phyloP scores from a whole-genome alignment of 352 stramenopile species.

The Globisporangium acanthophoron region DNA sequence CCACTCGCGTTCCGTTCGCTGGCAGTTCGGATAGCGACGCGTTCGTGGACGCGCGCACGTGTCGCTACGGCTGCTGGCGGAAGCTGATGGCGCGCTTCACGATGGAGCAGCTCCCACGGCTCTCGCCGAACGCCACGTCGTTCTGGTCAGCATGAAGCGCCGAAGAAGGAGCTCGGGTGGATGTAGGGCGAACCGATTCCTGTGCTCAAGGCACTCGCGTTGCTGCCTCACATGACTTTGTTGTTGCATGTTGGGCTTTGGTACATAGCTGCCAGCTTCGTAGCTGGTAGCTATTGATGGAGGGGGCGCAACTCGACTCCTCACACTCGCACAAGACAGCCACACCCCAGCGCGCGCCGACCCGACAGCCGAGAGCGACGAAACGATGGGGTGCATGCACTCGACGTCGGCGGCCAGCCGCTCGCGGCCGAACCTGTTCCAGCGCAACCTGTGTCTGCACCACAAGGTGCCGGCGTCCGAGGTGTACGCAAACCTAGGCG shows the following conservation, averaged over 20 bases:
- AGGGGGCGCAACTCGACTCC: too few species aligned
- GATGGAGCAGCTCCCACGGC: constrained; percentile 27
- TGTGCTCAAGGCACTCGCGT: too few species aligned
- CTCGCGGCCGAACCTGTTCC: constrained; percentile 63
- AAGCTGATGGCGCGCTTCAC: constrained; percentile 43
- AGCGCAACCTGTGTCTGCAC: constrained; percentile 74
- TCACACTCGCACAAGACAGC: neutral
- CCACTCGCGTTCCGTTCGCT: neutral
- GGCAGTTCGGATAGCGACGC: neutral
- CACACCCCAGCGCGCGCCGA: too few species aligned
- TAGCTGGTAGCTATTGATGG: too few species aligned
- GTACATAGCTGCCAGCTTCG: too few species aligned
- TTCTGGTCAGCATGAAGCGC: constrained; percentile 33
- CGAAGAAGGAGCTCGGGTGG: too few species aligned
- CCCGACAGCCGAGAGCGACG: neutral
- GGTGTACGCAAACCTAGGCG: constrained; percentile 41
- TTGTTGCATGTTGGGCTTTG: too few species aligned
- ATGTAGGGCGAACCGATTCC: too few species aligned
- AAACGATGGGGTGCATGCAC: constrained; percentile 59
- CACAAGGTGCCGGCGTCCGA: constrained; percentile 46
- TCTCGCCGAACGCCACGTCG: constrained; percentile 49
- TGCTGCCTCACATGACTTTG: too few species aligned
- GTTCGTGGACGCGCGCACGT: constrained; percentile 59
- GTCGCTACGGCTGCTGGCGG: constrained; percentile 51
- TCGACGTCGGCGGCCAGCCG: constrained; percentile 27